Base-by-base conservation (phyloP, 2,329 filamentous ascomycete species). In the Chrysosphaeria jannelii region DNA sequence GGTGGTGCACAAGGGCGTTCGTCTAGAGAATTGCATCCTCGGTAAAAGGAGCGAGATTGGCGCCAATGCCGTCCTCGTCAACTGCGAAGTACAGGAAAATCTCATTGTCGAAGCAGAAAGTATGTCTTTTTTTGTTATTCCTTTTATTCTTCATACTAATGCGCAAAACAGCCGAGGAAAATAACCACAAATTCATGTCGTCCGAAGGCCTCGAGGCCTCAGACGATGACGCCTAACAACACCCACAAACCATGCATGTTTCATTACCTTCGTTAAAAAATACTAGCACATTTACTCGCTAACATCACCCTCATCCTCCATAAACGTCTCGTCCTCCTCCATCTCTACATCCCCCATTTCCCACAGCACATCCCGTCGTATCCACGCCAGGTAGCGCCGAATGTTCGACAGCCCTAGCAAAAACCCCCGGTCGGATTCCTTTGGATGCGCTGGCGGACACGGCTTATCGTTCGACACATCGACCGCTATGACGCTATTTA, bases 71-170 rank as follows among this genome's bases (percentile, higher is more conserved):
- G 57, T 64, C n/a, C 45, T 93, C 33, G 78, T 68, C 25, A 74
- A 90, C 29, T 91, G 79, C 35, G 78, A 93, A 44, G 68, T 93
- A 5, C 78, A 90, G 40, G 75, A 90, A 42, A 81, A 81, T 38
- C 53, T 81, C 6, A 56, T 90, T 2, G 66, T 79, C 21, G 79
- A 88, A 36, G 59, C 72, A n/a, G 70, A 46, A 40, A 66, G 62
- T 67, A 47, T 51, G 60, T 55, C 19, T 13, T 14, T n/a, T n/a
- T n/a, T n/a, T n/a, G 22, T 13, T 13, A 4, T 5, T 11, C 21
- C 3, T 11, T 20, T 14, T 26, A 11, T 25, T 25, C 15, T 5
- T 18, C 14, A 9, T 6, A 9, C 14, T n/a, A n/a, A n/a, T n/a
- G n/a, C n/a, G n/a, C n/a, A 31, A 17, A 26, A 26, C 34, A 67